phyloP scores from a whole-genome alignment of 345 rosid genomes.

The Toxicodendron radicans region DNA sequence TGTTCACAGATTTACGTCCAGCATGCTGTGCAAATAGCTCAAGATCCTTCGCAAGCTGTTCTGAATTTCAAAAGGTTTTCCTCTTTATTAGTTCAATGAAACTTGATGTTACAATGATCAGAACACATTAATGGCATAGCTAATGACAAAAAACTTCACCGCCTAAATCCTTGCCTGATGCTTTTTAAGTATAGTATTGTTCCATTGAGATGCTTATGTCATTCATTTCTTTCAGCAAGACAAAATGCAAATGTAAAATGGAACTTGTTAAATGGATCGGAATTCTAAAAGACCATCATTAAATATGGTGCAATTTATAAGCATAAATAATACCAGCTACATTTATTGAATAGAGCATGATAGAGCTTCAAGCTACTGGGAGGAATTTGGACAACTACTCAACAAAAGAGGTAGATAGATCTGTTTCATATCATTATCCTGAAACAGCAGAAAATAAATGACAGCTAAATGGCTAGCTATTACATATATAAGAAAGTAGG shows the following conservation, averaged over 20 bases:
- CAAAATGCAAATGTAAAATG: neutral
- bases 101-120: neutral
- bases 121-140: neutral
- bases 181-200: neutral
- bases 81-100: constrained; percentile 18
- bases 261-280: neutral
- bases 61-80: constrained; percentile 41
- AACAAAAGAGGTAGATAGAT: neutral
- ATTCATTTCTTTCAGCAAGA: neutral
- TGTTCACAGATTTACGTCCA: constrained; percentile 80
- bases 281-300: neutral
- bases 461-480: neutral
- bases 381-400: neutral
- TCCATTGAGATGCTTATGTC: neutral
- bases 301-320: neutral
- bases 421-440: neutral
- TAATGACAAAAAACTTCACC: neutral
- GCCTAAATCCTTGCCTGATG: neutral
- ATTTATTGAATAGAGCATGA: neutral
- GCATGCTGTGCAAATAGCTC: constrained; percentile 90
- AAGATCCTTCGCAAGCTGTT: constrained; percentile 71
- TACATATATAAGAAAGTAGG: neutral
- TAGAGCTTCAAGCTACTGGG: neutral
- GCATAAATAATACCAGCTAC: neutral
- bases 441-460: neutral